phyloP scores from a whole-genome alignment of 345 rosid genomes.

The Moricandia arvensis region DNA sequence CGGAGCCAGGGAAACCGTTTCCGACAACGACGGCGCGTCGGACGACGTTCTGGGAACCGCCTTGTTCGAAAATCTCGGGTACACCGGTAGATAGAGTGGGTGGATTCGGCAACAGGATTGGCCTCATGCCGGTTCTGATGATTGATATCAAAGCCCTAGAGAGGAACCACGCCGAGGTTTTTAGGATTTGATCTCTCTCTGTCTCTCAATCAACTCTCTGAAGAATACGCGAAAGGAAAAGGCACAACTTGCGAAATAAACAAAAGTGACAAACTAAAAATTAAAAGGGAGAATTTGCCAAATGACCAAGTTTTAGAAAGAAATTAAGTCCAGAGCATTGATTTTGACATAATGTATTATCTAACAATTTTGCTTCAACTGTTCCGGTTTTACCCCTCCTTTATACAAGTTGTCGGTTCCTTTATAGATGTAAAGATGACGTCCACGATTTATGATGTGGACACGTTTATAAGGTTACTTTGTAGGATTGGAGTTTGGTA shows the following conservation, averaged over 20 bases:
- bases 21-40: slow-evolving; percentile 93
- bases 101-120: slow-evolving; percentile 87
- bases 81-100: slow-evolving; percentile 64
- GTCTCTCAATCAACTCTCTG: neutral
- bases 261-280: neutral
- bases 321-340: no score
- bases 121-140: slow-evolving; percentile 56
- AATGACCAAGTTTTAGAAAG: no score
- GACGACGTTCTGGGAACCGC: slow-evolving; percentile 66
- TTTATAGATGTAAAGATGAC: no score
- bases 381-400: no score
- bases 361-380: no score
- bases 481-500: no score
- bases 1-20: slow-evolving; percentile 80
- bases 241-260: slow-evolving; percentile 18
- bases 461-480: no score
- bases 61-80: slow-evolving; percentile 84
- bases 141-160: slow-evolving; percentile 32
- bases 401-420: no score
- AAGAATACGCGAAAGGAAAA: neutral
- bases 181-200: neutral
- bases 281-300: no score
- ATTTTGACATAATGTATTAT: no score
- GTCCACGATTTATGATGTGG: no score
- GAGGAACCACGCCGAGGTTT: neutral